phyloP scores from a whole-genome alignment of 2,329 filamentous ascomycete species.

The Alternaria triticina region DNA sequence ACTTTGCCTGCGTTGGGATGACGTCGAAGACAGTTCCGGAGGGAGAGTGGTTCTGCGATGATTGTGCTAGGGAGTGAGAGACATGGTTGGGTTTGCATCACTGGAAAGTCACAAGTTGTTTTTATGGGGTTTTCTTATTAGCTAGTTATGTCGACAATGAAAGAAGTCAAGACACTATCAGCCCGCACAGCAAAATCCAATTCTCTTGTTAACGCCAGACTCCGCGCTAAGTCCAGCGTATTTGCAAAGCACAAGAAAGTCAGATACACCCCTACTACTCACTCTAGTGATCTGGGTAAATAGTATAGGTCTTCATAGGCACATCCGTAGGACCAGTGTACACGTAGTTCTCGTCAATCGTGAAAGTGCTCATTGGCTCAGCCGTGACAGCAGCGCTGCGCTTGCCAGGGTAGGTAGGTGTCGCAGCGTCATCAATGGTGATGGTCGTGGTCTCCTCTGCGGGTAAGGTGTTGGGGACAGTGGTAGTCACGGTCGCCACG shows the following conservation, averaged over 20 bases:
- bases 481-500: background rate
- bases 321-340: background rate
- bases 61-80: background rate
- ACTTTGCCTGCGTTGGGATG: slow-evolving; percentile 5
- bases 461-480: background rate
- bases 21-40: background rate
- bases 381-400: background rate
- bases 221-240: background rate
- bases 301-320: background rate
- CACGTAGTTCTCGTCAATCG: background rate
- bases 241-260: background rate
- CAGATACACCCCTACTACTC: background rate
- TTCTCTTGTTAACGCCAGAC: background rate
- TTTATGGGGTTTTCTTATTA: background rate
- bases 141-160: background rate
- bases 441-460: background rate
- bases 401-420: background rate
- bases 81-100: background rate
- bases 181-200: background rate
- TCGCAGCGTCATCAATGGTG: background rate
- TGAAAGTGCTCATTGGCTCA: background rate
- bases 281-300: background rate
- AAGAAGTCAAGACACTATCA: background rate
- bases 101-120: background rate
- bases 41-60: slow-evolving; percentile 6